phyloP scores from a whole-genome alignment of 768 basidiomycete species.

The Lentinula guzmanii region DNA sequence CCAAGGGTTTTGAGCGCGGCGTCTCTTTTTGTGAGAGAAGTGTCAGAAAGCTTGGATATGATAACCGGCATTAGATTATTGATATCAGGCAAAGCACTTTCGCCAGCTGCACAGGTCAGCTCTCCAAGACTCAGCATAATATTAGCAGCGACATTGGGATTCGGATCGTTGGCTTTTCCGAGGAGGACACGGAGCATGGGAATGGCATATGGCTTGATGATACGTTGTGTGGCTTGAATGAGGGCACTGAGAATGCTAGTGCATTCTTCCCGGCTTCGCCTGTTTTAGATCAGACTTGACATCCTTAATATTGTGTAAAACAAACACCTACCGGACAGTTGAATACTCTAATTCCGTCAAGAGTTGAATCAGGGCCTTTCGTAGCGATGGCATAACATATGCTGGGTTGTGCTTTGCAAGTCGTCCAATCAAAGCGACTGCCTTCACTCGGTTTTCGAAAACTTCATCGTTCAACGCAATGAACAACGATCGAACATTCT shows the following conservation, averaged over 20 bases:
- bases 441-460: constrained; percentile 89
- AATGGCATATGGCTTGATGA: constrained; percentile 93
- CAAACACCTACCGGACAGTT: constrained; percentile 65
- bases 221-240: constrained; percentile 84
- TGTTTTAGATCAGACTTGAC: constrained; percentile 19
- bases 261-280: constrained; percentile 87
- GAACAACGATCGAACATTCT: constrained; percentile 96
- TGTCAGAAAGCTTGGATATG: constrained; percentile 84
- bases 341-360: constrained; percentile 97
- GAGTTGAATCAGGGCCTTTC: constrained; percentile 93
- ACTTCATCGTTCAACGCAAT: constrained; percentile 97
- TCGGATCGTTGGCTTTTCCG: constrained; percentile 80
- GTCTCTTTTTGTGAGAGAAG: constrained; percentile 83
- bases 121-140: constrained; percentile 94
- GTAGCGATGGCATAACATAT: constrained; percentile 95
- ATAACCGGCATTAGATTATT: constrained; percentile 88
- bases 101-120: constrained; percentile 87
- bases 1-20: constrained; percentile 93
- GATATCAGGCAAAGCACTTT: constrained; percentile 80
- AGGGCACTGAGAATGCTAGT: constrained; percentile 85
- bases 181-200: constrained; percentile 93
- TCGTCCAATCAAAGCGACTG: constrained; percentile 86
- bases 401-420: constrained; percentile 95
- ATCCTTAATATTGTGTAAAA: background rate
- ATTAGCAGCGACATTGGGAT: constrained; percentile 85